phyloP scores from a whole-genome alignment of 1,284 basidiomycete species.

The Malassezia nana region DNA sequence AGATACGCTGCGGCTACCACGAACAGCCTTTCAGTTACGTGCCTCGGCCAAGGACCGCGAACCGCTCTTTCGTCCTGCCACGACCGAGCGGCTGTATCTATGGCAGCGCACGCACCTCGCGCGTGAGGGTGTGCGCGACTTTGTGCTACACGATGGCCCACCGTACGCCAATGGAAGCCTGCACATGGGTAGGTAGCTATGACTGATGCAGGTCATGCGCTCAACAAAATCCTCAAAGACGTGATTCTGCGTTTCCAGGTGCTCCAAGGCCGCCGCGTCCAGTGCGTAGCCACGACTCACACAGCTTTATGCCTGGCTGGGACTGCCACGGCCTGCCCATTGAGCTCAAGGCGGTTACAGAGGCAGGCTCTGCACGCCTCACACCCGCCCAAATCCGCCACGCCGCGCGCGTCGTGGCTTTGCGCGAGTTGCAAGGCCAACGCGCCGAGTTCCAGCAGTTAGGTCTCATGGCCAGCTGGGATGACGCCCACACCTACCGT shows the following conservation, averaged over 20 bases:
- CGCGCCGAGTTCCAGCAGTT: conserved; percentile 69
- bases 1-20: conserved; percentile 72
- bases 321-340: conserved; percentile 98
- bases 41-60: conserved; percentile 62
- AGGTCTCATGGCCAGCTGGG: conserved; percentile 89
- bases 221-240: conserved; percentile 96
- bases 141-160: conserved; percentile 89
- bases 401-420: conserved; percentile 65
- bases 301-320: conserved; percentile 78
- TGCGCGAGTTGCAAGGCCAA: conserved; percentile 66
- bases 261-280: conserved; percentile 65
- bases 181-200: conserved; percentile 66
- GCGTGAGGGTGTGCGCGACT: conserved; percentile 52
- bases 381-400: conserved; percentile 56
- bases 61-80: conserved; percentile 57
- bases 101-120: conserved; percentile 63
- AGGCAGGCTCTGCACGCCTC: conserved; percentile 56
- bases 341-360: conserved; percentile 38
- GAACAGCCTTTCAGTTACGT: conserved; percentile 69
- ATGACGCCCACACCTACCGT: conserved; percentile 61
- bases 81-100: conserved; percentile 67
- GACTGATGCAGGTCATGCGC: conserved; percentile 65
- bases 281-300: conserved; percentile 54
- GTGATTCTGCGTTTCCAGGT: conserved; percentile 85
- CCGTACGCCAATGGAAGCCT: conserved; percentile 94